A percentile compares a stretch with the other conserved stretches of the same genome.
Conservation (phyloP, 345 rosid genomes). For the Heritiera littoralis region DNA sequence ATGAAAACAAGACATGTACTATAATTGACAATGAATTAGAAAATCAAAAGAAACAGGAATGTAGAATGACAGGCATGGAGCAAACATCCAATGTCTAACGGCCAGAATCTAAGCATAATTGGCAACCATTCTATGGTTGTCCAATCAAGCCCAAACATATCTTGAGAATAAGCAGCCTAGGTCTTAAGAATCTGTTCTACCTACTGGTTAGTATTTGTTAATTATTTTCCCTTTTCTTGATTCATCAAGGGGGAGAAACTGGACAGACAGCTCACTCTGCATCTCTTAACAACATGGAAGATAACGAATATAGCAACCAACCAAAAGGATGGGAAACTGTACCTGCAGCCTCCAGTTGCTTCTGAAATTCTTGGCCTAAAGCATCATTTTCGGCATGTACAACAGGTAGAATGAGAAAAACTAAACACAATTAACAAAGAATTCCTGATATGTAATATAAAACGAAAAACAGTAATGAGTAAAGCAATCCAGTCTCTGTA, state of each 20-base stretch:
- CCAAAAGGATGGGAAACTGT: not conserved
- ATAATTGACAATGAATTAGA: no score
- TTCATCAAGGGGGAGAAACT: not conserved
- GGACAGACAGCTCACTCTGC: not conserved
- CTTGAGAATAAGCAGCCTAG: not conserved
- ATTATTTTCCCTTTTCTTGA: no score
- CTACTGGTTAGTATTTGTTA: not conserved
- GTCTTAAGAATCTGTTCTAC: not conserved
- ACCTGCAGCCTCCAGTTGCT: no score
- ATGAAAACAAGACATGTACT: not conserved
- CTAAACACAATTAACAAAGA: no score
- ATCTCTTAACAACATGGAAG: not conserved
- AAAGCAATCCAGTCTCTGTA: not conserved
- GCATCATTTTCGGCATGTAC: no score
- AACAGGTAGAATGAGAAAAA: no score
- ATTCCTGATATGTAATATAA: no score
- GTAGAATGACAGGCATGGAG: not conserved
- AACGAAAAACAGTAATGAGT: no score
- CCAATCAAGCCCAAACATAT: not conserved
- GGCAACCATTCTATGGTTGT: not conserved
- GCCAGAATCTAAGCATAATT: not conserved
- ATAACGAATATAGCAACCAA: not conserved
- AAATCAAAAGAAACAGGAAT: not conserved
- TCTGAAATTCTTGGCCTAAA: no score
- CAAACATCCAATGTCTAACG: not conserved